These are phyloP conservation scores for Plantago lanceolata DNA, from an alignment of 305 asterid species.

Conservation along the genomic window DNA sequence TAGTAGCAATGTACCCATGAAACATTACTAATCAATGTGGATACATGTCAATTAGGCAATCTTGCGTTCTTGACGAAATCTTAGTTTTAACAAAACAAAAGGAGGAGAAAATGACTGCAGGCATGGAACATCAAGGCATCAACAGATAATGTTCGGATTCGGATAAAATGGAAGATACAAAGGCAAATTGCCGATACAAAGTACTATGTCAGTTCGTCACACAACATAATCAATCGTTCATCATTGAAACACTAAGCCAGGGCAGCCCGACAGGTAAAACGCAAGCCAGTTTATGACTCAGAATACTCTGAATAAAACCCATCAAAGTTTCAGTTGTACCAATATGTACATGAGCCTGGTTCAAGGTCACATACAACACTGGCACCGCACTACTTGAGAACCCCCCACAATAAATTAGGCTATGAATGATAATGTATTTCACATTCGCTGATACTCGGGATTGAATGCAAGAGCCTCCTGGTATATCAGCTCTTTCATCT, in stretches of 20 bases:
- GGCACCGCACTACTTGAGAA: conserved; percentile 26
- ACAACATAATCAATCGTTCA: conserved; percentile 17
- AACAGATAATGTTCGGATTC: not conserved
- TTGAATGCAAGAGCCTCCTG: conserved; percentile 81
- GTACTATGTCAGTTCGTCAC: conserved; percentile 20
- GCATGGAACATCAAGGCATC: not conserved
- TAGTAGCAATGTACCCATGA: too few species aligned
- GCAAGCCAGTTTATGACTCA: conserved; percentile 30
- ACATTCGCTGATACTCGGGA: conserved; percentile 68
- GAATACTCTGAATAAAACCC: conserved; percentile 26
- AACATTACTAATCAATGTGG: too few species aligned
- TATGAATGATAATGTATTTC: conserved; percentile 22
- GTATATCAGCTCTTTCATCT: conserved; percentile 93
- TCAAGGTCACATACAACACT: conserved; percentile 34
- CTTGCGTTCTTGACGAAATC: too few species aligned
- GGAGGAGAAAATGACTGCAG: not conserved
- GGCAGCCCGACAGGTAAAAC: conserved; percentile 7
- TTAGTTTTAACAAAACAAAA: too few species aligned
- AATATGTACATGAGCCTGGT: conserved; percentile 39
- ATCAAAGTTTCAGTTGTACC: conserved; percentile 31
- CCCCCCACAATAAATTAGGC: conserved; percentile 26
- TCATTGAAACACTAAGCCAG: conserved; percentile 3
- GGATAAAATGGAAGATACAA: conserved; percentile 4
- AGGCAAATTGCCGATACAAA: conserved; percentile 23
- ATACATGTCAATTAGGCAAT: too few species aligned